phyloP scores from a whole-genome alignment of 768 basidiomycete species.

The Chalciporus piperatus region DNA sequence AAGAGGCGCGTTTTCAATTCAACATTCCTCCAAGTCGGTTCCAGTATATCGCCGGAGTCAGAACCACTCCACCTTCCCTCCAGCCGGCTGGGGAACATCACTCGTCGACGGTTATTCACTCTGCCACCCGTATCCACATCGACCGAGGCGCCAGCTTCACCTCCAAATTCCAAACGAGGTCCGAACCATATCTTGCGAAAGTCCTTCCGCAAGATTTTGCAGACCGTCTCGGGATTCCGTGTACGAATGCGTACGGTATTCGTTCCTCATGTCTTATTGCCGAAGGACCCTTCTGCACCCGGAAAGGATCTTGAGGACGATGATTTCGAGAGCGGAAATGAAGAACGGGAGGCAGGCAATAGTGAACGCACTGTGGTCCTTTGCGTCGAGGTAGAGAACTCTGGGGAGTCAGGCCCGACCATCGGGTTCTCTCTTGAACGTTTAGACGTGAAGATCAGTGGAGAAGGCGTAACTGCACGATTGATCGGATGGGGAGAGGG shows the following conservation, averaged over 20 bases:
- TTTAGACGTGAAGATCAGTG: constrained; percentile 73
- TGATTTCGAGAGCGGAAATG: constrained; percentile 46
- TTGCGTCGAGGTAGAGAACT: constrained; percentile 89
- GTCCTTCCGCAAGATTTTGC: constrained; percentile 77
- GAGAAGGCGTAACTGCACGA: constrained; percentile 52
- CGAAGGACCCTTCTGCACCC: constrained; percentile 30
- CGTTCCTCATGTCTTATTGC: constrained; percentile 78
- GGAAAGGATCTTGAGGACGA: constrained; percentile 33
- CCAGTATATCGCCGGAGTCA: constrained; percentile 39
- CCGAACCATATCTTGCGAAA: constrained; percentile 75
- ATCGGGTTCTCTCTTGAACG: constrained; percentile 75
- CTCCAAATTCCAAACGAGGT: constrained; percentile 45
- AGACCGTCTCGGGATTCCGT: constrained; percentile 77
- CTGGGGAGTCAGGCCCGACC: constrained; percentile 55
- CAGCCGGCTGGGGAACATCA: constrained; percentile 64
- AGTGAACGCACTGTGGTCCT: constrained; percentile 85
- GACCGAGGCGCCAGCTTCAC: constrained; percentile 44
- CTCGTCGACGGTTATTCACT: constrained; percentile 66
- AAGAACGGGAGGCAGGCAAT: constrained; percentile 59
- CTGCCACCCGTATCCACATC: constrained; percentile 50
- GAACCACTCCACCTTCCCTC: constrained; percentile 56
- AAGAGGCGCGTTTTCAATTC: not conserved
- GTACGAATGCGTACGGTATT: constrained; percentile 95
- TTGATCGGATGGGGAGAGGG: constrained; percentile 50
- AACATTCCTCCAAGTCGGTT: constrained; percentile 33